Percentiles rank a stretch among this genome's conserved stretches.
Conservation (phyloP, 2,329 filamentous ascomycete genomes). For the Cladosporium sp. region DNA sequence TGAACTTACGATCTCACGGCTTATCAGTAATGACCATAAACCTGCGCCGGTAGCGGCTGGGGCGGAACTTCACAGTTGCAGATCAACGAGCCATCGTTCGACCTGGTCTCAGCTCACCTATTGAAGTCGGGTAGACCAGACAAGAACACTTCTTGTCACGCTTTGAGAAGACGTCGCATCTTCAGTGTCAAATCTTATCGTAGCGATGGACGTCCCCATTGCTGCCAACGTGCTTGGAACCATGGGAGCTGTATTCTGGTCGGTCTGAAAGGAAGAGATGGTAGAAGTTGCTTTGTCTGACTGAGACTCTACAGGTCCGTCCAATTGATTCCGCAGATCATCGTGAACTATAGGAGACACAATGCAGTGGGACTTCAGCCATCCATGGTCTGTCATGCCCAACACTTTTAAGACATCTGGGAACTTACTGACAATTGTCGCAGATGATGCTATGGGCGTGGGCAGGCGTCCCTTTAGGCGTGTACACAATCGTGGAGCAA, state of each 20-base stretch:
- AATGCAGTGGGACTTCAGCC: conserved; percentile 62
- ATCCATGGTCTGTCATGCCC: conserved; percentile 46
- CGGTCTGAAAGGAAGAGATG: conserved; percentile 21
- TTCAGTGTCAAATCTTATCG: too few relatives aligned
- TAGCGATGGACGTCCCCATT: conserved; percentile 50
- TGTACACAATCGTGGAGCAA: conserved; percentile 53
- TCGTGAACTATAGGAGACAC: conserved; percentile 64
- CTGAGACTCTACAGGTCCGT: conserved; percentile 28
- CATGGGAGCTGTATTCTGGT: conserved; percentile 62
- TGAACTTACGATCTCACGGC: too few relatives aligned
- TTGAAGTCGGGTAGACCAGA: not conserved
- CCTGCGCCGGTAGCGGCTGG: too few relatives aligned
- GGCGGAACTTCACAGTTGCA: too few relatives aligned
- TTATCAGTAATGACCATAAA: too few relatives aligned
- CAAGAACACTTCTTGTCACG: not conserved
- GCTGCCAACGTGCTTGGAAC: conserved; percentile 59
- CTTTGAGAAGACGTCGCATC: too few relatives aligned
- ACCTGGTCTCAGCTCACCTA: not conserved
- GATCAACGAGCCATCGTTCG: too few relatives aligned
- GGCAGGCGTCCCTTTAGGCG: conserved; percentile 64
- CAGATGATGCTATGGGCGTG: conserved; percentile 65
- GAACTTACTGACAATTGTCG: not conserved
- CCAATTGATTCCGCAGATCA: conserved; percentile 66
- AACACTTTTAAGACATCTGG: not conserved
- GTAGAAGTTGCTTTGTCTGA: too few relatives aligned